Evolutionary conservation across 805 yeast species (phyloP), one percentile per base, ranked within the genome.

Genomic region (Metschnikowia peoriensis): DNA sequence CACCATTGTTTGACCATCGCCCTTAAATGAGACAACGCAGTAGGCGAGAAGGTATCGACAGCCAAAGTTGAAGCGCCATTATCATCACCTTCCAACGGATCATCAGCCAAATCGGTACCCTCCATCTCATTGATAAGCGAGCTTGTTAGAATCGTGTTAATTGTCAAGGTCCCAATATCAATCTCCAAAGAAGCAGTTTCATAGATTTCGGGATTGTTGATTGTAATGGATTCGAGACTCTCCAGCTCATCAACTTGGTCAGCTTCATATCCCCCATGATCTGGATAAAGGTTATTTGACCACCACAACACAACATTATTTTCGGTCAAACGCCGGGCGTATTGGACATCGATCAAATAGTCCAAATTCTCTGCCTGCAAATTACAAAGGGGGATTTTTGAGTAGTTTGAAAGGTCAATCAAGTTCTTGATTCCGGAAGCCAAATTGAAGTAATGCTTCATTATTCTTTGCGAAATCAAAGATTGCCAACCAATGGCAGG

Each of bases 221-320:
- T 80, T 1, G 78, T 76, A 12, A 96, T 92, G 58, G 89, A 85
- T 37, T 82, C 83, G 42, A 85, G 71, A 37, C 69, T 72, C 49
- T 84, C 86, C 53, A 83, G 87, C 52, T 83, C 83, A 22, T 75
- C 71, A 22, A 74, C 57, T 9, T 71, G 73, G 61, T 88, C 94
- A 60, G 78, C 81, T 65, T 90, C 92, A 41, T 72, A 64, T 0
- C 96, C 97, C 32, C 97, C 97, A 62, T 82, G 85, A 63, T 90
- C 97, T 0, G 97, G 93, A 43, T 79, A 68, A 0, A 93, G 88
- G 16, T 77, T 76, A 4, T 85, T 81, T 0, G 96, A 88, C 98
- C 99, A 94, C 98, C 99, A 94, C 32, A 96, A 71, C 6, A 93
- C 86, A 40, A 88, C 80, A 54, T 84, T 82, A 45, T 82, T 80